A percentile compares a stretch with the other conserved stretches of the same genome.
Conservation (phyloP, 2,329 filamentous ascomycete genomes). For the Mariannaea sp. region DNA sequence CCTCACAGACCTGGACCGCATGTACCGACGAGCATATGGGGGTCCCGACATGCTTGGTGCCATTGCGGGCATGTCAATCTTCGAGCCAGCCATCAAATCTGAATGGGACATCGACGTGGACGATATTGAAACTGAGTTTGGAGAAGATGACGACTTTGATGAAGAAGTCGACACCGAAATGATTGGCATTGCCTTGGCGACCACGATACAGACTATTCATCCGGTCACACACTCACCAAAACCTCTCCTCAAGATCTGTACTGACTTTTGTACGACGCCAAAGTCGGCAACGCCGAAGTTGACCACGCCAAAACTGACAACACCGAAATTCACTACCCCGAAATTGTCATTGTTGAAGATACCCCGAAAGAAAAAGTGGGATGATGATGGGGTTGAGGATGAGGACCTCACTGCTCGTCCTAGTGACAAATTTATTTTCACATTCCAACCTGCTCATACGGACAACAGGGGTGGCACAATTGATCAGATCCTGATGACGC, state of each 20-base stretch:
- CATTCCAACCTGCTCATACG: conserved; percentile 38
- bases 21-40: conserved; percentile 62
- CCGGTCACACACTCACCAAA: conserved; percentile 36
- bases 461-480: conserved; percentile 43
- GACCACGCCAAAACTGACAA: neutral
- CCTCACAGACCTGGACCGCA: conserved; percentile 58
- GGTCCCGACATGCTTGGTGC: conserved; percentile 52
- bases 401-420: conserved; percentile 47
- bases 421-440: conserved; percentile 37
- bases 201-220: neutral
- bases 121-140: conserved; percentile 26
- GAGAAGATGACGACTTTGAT: conserved; percentile 23
- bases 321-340: neutral
- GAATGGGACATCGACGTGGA: conserved; percentile 28
- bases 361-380: conserved; percentile 4
- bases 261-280: conserved; percentile 42
- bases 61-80: conserved; percentile 47
- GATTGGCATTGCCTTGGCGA: conserved; percentile 37
- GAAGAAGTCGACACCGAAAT: conserved; percentile 29
- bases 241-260: conserved; percentile 49
- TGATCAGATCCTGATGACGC: conserved; percentile 48
- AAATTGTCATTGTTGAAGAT: conserved; percentile 2
- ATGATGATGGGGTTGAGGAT: conserved; percentile 40
- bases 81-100: conserved; percentile 32
- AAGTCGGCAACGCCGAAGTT: conserved; percentile 27